These are phyloP conservation scores for Thermochaetoides thermophila DNA, from an alignment of 495 filamentous ascomycete species.

Conservation along the genomic window DNA sequence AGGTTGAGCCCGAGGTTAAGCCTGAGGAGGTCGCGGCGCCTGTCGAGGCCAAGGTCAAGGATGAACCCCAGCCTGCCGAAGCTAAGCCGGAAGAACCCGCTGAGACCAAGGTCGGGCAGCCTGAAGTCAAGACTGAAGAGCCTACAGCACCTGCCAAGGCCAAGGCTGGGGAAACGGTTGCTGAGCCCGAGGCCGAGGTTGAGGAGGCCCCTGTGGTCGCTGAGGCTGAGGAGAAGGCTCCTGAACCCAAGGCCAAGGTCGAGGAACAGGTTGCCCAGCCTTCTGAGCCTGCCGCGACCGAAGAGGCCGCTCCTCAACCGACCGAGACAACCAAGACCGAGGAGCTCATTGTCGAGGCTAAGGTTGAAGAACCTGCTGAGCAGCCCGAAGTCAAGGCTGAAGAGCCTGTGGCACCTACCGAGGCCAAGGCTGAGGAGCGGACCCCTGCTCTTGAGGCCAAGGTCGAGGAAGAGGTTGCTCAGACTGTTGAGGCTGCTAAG, in stretches of 20 bases:
- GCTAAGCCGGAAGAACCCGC: too few species aligned
- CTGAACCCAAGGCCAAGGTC: constrained; percentile 10
- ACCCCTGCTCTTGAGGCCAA: constrained; percentile 3
- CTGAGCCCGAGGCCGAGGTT: constrained; percentile 4
- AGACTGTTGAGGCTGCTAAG: too few species aligned
- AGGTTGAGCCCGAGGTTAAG: too few species aligned
- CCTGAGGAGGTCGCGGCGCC: too few species aligned
- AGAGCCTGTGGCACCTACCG: constrained; percentile 3
- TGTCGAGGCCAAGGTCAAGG: neutral
- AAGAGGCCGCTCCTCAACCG: constrained; percentile 2
- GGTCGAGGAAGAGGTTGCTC: neutral
- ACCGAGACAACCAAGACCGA: too few species aligned
- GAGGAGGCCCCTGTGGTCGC: neutral
- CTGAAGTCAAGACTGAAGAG: too few species aligned
- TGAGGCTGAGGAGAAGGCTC: constrained; percentile 1
- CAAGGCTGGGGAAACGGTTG: constrained; percentile 1
- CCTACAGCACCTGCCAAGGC: constrained; percentile 1
- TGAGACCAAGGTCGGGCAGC: too few species aligned
- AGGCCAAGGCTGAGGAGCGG: constrained; percentile 1
- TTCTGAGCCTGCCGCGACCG: constrained; percentile 7
- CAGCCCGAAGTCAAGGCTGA: constrained; percentile 2
- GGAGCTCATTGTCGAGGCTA: constrained; percentile 1
- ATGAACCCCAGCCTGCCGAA: neutral
- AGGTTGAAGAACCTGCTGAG: constrained; percentile 15
- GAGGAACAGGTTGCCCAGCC: constrained; percentile 9